These are phyloP conservation scores for Fusarium decemcellulare DNA, from an alignment of 2,329 filamentous ascomycete species.

Conservation along the genomic window DNA sequence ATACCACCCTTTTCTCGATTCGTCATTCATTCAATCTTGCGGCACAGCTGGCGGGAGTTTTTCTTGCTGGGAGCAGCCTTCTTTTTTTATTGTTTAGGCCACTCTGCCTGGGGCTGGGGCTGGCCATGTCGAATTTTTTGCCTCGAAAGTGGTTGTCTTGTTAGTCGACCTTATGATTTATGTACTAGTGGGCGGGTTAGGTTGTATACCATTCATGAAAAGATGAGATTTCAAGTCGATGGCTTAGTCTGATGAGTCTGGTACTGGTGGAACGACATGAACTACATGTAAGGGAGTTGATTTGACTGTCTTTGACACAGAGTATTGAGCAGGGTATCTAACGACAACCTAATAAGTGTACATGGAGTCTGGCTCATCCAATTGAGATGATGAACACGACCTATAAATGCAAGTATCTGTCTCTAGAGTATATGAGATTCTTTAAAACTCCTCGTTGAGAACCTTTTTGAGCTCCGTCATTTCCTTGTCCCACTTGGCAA, in stretches of 20 bases:
- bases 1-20: slow-evolving; percentile 1
- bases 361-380: background rate
- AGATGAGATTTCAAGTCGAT: slow-evolving; percentile 19
- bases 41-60: slow-evolving; percentile 6
- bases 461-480: slow-evolving; percentile 81
- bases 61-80: slow-evolving; percentile 10
- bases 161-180: slow-evolving; percentile 43
- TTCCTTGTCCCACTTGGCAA: slow-evolving; percentile 81
- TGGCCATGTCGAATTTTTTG: slow-evolving; percentile 15
- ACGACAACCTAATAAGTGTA: background rate
- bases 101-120: slow-evolving; percentile 2
- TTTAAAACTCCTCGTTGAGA: slow-evolving; percentile 59
- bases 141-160: slow-evolving; percentile 16
- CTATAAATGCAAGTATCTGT: slow-evolving; percentile 3
- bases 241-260: slow-evolving; percentile 5
- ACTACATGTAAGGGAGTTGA: background rate
- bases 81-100: background rate
- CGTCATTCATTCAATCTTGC: background rate
- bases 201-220: slow-evolving; percentile 44
- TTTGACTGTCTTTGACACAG: background rate
- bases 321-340: slow-evolving; percentile 29
- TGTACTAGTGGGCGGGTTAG: slow-evolving; percentile 26
- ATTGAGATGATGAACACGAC: background rate
- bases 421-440: background rate
- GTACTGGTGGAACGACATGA: background rate